Evolutionary conservation across 2,329 filamentous ascomycete genomes (phyloP), one percentile per base, ranked within the genome.

Genomic region (Ophiobolus disseminans): DNA sequence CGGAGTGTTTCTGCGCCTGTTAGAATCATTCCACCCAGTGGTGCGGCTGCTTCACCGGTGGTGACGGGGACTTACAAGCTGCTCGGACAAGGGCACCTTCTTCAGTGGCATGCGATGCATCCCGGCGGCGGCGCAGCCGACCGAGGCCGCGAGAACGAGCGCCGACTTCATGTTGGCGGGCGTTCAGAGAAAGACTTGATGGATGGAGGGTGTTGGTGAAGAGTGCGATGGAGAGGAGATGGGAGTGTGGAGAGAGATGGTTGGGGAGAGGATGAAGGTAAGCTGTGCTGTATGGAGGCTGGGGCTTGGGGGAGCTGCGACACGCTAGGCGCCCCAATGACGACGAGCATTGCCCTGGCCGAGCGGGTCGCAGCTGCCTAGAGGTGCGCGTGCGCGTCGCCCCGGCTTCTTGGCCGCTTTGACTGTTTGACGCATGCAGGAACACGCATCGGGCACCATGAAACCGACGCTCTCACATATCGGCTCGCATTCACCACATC

Each of bases 21-120:
- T 35, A 74, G 63, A 20, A 44, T 21, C 55, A 51, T 46, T 48
- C 25, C 17, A 38, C 49, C 44, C 48, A 40, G 45, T 17, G 16
- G 45, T 40, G 37, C 25, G 22, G 40, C 35, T 19, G 48, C 28
- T 31, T 36, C 40, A 36, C 50, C 40, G 34, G 43, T 41, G 19
- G 45, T 50, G 54, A 50, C 25, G 51, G 53, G 28, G 50, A 81
- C 89, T 73, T 80, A 96, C 92, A 70, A 99, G 85, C 81, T 97
- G 94, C 75, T 97, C 90, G 40, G 87, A 84, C 50, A 99, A 81
- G 62, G 94, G 88, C 55, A 97, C 80, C 88, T 99, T 99, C 84
- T 97, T 89, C 70, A 99, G 87, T 84, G 95, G 94, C 84, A 97
- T 95, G 86, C 97, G 91, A 62, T 47, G 44, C 30, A 96, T 82